These are phyloP conservation scores for Amphibolis antarctica DNA, from an alignment of 106 monocot species.

Conservation along the genomic window DNA sequence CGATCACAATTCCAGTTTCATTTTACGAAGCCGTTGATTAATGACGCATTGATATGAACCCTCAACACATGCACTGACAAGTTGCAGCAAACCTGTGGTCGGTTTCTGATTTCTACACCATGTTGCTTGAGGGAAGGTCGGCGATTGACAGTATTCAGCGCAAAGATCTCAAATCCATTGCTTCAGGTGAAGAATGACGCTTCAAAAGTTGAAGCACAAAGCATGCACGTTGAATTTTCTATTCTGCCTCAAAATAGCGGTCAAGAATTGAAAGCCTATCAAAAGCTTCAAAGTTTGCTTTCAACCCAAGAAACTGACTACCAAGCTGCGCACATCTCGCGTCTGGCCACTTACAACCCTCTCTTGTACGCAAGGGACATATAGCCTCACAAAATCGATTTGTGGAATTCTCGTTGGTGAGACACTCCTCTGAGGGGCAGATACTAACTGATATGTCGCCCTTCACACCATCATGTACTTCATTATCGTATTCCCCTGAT, in stretches of 20 bases:
- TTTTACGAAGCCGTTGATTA: too few species aligned
- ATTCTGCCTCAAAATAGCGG: constrained; percentile 66
- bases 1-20: too few species aligned
- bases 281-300: constrained; percentile 89
- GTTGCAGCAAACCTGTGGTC: too few species aligned
- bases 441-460: constrained; percentile 61
- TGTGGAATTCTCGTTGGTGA: constrained; percentile 23
- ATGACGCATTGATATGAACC: too few species aligned
- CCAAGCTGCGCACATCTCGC: constrained; percentile 66
- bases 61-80: too few species aligned
- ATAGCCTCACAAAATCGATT: constrained; percentile 46
- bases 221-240: constrained; percentile 5
- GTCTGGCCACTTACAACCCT: constrained; percentile 92
- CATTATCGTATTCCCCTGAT: constrained; percentile 9
- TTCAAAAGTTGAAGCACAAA: not conserved
- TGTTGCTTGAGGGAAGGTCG: too few species aligned
- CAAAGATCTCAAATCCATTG: too few species aligned
- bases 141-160: too few species aligned
- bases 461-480: constrained; percentile 18
- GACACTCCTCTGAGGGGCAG: constrained; percentile 39
- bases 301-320: constrained; percentile 83
- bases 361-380: constrained; percentile 67
- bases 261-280: constrained; percentile 76
- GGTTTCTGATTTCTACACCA: too few species aligned
- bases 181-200: too few species aligned